Evolutionary conservation across 2,329 filamentous ascomycete species (phyloP), one percentile per base, ranked within the genome.

Genomic region (Botrytis fabae): DNA sequence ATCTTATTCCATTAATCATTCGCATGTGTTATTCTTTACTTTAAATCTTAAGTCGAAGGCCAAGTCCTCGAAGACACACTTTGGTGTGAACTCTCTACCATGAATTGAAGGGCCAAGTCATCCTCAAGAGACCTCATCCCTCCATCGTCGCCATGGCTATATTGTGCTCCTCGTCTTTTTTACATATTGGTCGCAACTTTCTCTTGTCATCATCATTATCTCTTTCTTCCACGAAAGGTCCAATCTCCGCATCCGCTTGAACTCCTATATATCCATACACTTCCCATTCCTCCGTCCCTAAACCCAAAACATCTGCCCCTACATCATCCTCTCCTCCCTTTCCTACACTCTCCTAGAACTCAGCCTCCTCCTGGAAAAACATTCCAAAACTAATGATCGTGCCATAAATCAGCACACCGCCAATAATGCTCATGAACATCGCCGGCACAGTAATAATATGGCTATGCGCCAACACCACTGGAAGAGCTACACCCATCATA

Each of bases 381-480:
- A 98, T 93, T 77, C 93, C 92, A 83, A 99, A 99, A 85, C 93
- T 96, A 84, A 99, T 97, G 81, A 99, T 98, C 66, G 96, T 99
- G 73, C 94, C 93, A 84, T 99, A 99, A 82, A 99, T 99, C 81
- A 99, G 85, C 74, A 98, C 85, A 70, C 96, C 96, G 42, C 96
- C 96, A 70, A 95, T 84, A 78, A 99, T 92, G 70, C 93, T 97
- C 96, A 99, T 99, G 81, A 94, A 85, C 91, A 97, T 97, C 66
- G 96, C 96, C 70, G 93, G 91, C 73, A 92, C 83, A 75, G 90
- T 85, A 81, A 99, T 99, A 76, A 96, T 87, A 73, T 89, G 89
- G 75, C 93, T 92, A 83, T 98, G 96, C 64, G 95, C 94, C 70
- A 99, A 90, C 57, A 98, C 88, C 22, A 93, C 87, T 7, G 96